Base-by-base conservation (phyloP, 2,329 filamentous ascomycete genomes). In the Cladosporium colombiae region DNA sequence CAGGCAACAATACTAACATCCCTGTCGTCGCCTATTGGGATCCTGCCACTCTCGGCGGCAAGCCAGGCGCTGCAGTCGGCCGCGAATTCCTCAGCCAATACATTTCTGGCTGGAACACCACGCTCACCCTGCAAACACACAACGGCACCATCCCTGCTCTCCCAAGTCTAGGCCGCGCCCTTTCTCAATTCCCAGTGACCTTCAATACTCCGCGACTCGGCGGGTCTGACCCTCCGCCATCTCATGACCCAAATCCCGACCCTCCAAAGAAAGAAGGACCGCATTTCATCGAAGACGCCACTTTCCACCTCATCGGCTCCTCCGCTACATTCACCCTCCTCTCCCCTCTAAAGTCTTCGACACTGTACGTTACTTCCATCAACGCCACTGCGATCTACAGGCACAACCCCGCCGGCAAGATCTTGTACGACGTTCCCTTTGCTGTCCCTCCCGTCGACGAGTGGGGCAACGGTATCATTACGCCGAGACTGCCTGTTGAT, bases 321-420 rank as follows among this genome's bases (percentile, higher is more conserved):
- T 93, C 92, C 0, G 94, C 94, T 3, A 88, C 89, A 0, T 97
- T 99, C 77, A 88, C 86, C 0, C 84, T 98, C 25, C 84, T 89
- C 46, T 97, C 93, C 0, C 95, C 95, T 0, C 82, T 98, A 10
- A 79, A 82, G 49, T 81, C 88, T 66, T 90, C 90, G 61, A 92
- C 88, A 0, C 79, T 98, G 21, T 91, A 88, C 71, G 85, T 99
- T 68, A 91, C 92, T 44, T 84, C 83, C 60, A 85, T 98, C 72
- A 90, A 96, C 73, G 94, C 94, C 7, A 92, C 90, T 1, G 93
- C 95, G 0, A 90, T 88, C 68, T 96, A 96, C 77, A 86, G 91
- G 67, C 91, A 88, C 10, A 88, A 94, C 62, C 85, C 88, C 1
- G 83, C 96, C 0, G 95, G 93, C 1, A 86, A 83, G 29, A 97